Conservation (phyloP, 129 eudicot genomes). For the Dittrichia graveolens region DNA sequence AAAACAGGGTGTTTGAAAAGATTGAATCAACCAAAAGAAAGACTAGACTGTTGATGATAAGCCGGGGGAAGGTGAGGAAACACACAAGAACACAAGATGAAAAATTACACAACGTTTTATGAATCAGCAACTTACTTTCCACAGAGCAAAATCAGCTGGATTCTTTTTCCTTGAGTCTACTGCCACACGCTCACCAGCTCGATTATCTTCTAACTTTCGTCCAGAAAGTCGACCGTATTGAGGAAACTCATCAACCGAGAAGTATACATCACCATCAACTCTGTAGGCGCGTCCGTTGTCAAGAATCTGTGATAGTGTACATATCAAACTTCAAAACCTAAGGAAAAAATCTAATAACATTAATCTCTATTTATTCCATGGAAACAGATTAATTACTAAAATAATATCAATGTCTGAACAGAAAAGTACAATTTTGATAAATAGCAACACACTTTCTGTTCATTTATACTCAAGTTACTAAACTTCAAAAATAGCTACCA, state of each 20-base stretch:
- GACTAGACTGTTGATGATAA: too few species aligned
- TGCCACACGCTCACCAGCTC: slow-evolving; percentile 96
- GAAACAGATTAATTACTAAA: not conserved
- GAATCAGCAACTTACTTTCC: slow-evolving; percentile 67
- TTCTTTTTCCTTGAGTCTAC: slow-evolving; percentile 87
- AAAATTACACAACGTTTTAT: too few species aligned
- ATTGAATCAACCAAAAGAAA: too few species aligned
- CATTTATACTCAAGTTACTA: slow-evolving; percentile 8
- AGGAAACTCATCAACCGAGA: slow-evolving; percentile 79
- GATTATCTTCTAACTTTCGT: slow-evolving; percentile 83
- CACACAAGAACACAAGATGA: too few species aligned
- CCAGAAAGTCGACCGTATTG: slow-evolving; percentile 86
- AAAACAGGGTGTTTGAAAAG: too few species aligned
- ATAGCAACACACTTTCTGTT: not conserved
- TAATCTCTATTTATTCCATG: not conserved
- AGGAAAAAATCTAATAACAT: not conserved
- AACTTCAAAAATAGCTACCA: not conserved
- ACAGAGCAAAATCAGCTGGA: slow-evolving; percentile 98
- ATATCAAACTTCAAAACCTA: not conserved
- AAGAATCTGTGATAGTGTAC: slow-evolving; percentile 57
- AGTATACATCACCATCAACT: slow-evolving; percentile 81
- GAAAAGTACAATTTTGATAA: not conserved
- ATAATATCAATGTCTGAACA: not conserved
- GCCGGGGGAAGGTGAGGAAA: too few species aligned
- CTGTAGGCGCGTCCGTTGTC: slow-evolving; percentile 81